Evolutionary conservation across 2,329 filamentous ascomycete species (phyloP).

Genomic region (Lasiodiplodia theobromae): DNA sequence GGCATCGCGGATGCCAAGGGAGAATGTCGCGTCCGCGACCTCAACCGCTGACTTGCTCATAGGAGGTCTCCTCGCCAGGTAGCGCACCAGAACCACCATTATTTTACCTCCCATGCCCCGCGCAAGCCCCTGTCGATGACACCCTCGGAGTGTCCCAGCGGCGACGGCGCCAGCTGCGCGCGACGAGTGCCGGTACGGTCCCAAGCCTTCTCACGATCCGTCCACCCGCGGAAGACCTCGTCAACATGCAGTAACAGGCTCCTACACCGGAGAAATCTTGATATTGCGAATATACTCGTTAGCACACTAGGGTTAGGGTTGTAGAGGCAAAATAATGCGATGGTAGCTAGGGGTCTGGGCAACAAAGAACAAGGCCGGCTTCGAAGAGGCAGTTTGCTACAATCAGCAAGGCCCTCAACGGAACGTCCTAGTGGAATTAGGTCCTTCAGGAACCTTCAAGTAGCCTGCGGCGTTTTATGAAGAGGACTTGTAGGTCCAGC

Average conservation of each 20-base stretch:
- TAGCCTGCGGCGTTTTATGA: neutral
- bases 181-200: neutral
- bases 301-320: neutral
- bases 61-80: too few relatives aligned
- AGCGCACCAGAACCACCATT: too few relatives aligned
- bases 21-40: neutral
- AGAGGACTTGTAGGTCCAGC: neutral
- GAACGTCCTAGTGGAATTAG: neutral
- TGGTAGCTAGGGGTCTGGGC: neutral
- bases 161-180: neutral
- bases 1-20: neutral
- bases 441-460: neutral
- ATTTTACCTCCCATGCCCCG: too few relatives aligned
- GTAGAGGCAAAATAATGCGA: neutral
- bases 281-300: neutral
- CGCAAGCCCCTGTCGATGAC: too few relatives aligned
- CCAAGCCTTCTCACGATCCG: neutral
- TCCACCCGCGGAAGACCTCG: neutral
- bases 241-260: neutral
- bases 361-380: neutral
- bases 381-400: neutral
- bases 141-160: neutral
- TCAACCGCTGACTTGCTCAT: too few relatives aligned
- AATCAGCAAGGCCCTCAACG: neutral
- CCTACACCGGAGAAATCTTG: too few relatives aligned